Percentiles rank a stretch among this genome's conserved stretches.
Evolutionary conservation across 495 filamentous ascomycete species (phyloP).

Genomic region (Penicillium diatomitis): DNA sequence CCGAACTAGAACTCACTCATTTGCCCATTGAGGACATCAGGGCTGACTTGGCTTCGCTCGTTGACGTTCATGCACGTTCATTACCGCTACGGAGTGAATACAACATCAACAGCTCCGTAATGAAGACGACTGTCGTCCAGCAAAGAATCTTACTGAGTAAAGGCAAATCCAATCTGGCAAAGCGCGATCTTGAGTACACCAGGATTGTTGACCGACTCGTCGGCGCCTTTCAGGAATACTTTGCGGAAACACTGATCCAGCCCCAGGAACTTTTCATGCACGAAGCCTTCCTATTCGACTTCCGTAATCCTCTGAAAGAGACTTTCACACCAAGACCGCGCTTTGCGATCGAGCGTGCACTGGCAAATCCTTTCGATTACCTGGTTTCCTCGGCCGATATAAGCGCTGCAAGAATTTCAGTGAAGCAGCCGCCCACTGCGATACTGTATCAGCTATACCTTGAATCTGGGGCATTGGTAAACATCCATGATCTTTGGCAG

Average conservation of each 20-base stretch:
- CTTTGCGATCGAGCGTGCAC: conserved; percentile 68
- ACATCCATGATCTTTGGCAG: conserved; percentile 81
- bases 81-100: conserved; percentile 64
- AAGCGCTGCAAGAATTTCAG: conserved; percentile 30
- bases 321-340: conserved; percentile 74
- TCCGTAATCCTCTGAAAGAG: conserved; percentile 67
- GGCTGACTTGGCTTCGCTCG: conserved; percentile 23
- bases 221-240: conserved; percentile 43
- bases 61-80: conserved; percentile 29
- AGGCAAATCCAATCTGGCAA: conserved; percentile 62
- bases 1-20: conserved; percentile 7
- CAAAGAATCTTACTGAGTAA: conserved; percentile 82
- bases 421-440: conserved; percentile 66
- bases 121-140: conserved; percentile 77
- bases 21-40: conserved; percentile 16
- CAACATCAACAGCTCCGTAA: conserved; percentile 56
- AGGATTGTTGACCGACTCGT: conserved; percentile 59
- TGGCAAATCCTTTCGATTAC: conserved; percentile 77
- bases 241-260: conserved; percentile 43
- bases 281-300: conserved; percentile 80
- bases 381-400: conserved; percentile 52
- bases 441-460: conserved; percentile 87
- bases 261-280: conserved; percentile 60
- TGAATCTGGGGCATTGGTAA: conserved; percentile 80
- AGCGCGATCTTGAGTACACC: conserved; percentile 70